Evolutionary conservation across 352 stramenopile genomes (phyloP).

Genomic region (Thraustochytrium striatum): DNA sequence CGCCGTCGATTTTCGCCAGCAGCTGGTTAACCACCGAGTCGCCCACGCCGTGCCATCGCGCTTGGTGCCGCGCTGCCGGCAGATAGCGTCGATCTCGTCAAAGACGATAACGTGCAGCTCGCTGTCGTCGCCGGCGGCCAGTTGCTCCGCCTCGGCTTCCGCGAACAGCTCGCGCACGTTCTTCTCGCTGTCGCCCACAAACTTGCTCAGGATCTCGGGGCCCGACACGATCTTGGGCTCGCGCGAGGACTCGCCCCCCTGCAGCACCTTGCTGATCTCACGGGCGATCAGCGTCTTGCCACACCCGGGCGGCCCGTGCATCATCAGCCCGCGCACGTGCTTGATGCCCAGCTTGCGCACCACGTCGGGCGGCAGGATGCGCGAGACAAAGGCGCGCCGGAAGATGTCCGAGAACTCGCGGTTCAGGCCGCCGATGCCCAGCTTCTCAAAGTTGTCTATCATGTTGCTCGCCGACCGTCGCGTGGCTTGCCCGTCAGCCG

Average conservation of each 20-base stretch:
- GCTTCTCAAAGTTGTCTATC: conserved; percentile 50
- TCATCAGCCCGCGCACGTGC: conserved; percentile 91
- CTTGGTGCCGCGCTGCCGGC: conserved; percentile 84
- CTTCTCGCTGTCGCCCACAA: conserved; percentile 94
- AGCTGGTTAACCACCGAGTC: conserved; percentile 99
- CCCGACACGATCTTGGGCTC: conserved; percentile 96
- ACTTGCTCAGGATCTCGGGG: conserved; percentile 99
- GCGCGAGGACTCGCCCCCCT: conserved; percentile 75
- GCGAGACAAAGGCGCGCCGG: conserved; percentile 92
- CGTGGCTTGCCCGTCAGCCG: conserved; percentile 35
- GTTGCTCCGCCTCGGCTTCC: conserved; percentile 77
- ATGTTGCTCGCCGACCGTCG: conserved; percentile 43
- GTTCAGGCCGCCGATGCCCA: conserved; percentile 97
- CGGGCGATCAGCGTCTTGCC: conserved; percentile 96
- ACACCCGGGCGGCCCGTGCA: conserved; percentile 76
- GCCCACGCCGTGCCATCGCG: conserved; percentile 87
- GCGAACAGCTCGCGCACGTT: conserved; percentile 97
- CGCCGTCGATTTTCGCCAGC: conserved; percentile 98
- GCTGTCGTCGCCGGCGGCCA: conserved; percentile 86
- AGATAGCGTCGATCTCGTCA: conserved; percentile 99
- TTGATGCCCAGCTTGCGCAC: conserved; percentile 94
- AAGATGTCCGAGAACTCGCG: conserved; percentile 98
- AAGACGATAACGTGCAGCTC: conserved; percentile 99
- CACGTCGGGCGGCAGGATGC: conserved; percentile 91
- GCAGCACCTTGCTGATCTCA: conserved; percentile 95